These are phyloP conservation scores for Physcomitrellopsis africana DNA, from an alignment of 225 moss, liverwort and hornwort species.

Conservation along the genomic window DNA sequence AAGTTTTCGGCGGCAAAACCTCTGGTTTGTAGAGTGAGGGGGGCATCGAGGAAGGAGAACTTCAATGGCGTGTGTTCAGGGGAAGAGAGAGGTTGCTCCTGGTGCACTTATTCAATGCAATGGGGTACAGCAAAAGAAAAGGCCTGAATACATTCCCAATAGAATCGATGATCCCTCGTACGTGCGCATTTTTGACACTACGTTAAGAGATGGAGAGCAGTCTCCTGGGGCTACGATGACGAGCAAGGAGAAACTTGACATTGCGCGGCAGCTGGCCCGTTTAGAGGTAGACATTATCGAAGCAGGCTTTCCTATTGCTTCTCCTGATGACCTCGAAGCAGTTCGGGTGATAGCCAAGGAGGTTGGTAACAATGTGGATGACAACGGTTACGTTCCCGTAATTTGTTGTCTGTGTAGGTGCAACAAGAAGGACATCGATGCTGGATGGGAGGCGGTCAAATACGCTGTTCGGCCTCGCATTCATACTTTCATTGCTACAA, in stretches of 20 bases:
- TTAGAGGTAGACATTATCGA: conserved; percentile 97
- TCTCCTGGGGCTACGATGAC: conserved; percentile 97
- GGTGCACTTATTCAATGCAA: conserved; percentile 40
- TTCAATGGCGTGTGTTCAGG: conserved; percentile 49
- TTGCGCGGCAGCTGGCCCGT: conserved; percentile 88
- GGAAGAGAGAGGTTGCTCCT: conserved; percentile 9
- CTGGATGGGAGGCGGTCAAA: conserved; percentile 90
- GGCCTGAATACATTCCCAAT: conserved; percentile 87
- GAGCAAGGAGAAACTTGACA: conserved; percentile 96
- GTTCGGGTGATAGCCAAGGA: conserved; percentile 86
- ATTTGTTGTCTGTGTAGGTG: conserved; percentile 94
- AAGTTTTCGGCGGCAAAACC: neutral
- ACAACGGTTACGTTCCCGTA: conserved; percentile 93
- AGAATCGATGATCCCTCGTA: conserved; percentile 92
- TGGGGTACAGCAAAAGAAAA: conserved; percentile 34
- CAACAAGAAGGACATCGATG: conserved; percentile 87
- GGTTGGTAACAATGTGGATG: conserved; percentile 90
- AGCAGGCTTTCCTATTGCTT: conserved; percentile 94
- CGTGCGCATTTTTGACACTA: conserved; percentile 95
- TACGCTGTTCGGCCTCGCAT: conserved; percentile 88
- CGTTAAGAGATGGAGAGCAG: conserved; percentile 95
- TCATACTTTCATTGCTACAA: conserved; percentile 96
- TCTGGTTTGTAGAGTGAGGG: neutral
- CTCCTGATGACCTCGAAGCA: conserved; percentile 89
- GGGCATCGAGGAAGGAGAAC: neutral